Evolutionary conservation across 1,284 basidiomycete species (phyloP).

Genomic region (Fomitopsis betulina): DNA sequence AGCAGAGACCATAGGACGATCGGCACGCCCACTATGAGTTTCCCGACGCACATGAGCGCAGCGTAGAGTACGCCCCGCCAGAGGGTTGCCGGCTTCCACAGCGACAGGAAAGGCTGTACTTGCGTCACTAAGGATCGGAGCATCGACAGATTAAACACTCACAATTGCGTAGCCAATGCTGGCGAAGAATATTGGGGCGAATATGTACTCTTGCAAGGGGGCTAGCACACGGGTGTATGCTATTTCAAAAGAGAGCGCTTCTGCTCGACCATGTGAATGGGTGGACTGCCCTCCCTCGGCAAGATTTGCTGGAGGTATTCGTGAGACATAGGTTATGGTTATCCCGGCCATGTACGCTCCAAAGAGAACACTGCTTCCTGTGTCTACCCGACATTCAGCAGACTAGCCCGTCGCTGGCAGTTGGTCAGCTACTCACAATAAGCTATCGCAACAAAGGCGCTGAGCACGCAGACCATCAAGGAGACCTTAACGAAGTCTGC

Average conservation of each 20-base stretch:
- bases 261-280: not conserved
- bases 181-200: slow-evolving; percentile 51
- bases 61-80: slow-evolving; percentile 49
- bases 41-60: slow-evolving; percentile 44
- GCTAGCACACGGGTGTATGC: slow-evolving; percentile 29
- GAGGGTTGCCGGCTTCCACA: slow-evolving; percentile 40
- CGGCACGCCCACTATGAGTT: slow-evolving; percentile 28
- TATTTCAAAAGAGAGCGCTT: slow-evolving; percentile 19
- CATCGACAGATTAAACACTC: slow-evolving; percentile 2
- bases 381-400: slow-evolving; percentile 13
- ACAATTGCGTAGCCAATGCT: slow-evolving; percentile 49
- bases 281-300: not conserved
- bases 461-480: slow-evolving; percentile 18
- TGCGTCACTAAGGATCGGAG: not conserved
- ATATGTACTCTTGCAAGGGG: slow-evolving; percentile 31
- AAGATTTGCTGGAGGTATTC: slow-evolving; percentile 7
- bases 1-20: slow-evolving; percentile 16
- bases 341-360: slow-evolving; percentile 26
- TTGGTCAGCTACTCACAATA: slow-evolving; percentile 14
- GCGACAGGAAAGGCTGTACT: slow-evolving; percentile 37
- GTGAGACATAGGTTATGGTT: slow-evolving; percentile 18
- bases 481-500: slow-evolving; percentile 20
- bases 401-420: not conserved
- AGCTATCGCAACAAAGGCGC: slow-evolving; percentile 21
- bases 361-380: slow-evolving; percentile 24